phyloP scores from a whole-genome alignment of 176 grass and related monocot species.

The Miscanthus lutarioriparius region DNA sequence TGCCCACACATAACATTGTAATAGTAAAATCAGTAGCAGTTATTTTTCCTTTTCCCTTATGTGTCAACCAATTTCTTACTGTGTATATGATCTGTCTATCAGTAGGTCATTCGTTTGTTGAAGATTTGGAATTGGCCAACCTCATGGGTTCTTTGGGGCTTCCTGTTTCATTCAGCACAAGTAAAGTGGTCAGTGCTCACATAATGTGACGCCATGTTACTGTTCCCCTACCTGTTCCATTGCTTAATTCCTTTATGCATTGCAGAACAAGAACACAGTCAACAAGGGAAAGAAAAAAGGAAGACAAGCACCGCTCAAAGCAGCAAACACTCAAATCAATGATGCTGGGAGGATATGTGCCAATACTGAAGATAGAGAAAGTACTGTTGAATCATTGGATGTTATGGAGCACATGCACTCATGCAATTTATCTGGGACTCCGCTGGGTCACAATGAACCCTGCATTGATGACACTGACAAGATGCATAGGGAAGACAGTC shows the following conservation, averaged over 20 bases:
- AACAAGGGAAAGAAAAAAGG: slow-evolving; percentile 55
- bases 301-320: slow-evolving; percentile 35
- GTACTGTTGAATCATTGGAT: not conserved
- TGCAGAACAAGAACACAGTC: slow-evolving; percentile 51
- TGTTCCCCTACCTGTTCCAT: slow-evolving; percentile 3
- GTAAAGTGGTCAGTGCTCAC: slow-evolving; percentile 58
- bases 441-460: slow-evolving; percentile 3
- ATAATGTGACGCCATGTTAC: not conserved
- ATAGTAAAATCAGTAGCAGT: not conserved
- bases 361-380: slow-evolving; percentile 39
- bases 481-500: slow-evolving; percentile 1
- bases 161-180: slow-evolving; percentile 84
- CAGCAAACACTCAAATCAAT: slow-evolving; percentile 29
- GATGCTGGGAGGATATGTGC: slow-evolving; percentile 22
- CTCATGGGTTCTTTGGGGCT: slow-evolving; percentile 91
- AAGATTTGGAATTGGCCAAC: slow-evolving; percentile 78
- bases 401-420: slow-evolving; percentile 32
- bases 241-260: slow-evolving; percentile 30
- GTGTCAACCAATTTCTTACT: slow-evolving; percentile 13
- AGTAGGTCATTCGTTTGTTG: slow-evolving; percentile 34
- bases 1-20: slow-evolving; percentile 2
- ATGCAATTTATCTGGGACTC: slow-evolving; percentile 20
- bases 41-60: slow-evolving; percentile 31
- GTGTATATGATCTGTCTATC: slow-evolving; percentile 32
- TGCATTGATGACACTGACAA: slow-evolving; percentile 29